These are phyloP conservation scores for Tetragonia tetragonoides DNA, from an alignment of 148 eudicot genomes.

Conservation along the genomic window DNA sequence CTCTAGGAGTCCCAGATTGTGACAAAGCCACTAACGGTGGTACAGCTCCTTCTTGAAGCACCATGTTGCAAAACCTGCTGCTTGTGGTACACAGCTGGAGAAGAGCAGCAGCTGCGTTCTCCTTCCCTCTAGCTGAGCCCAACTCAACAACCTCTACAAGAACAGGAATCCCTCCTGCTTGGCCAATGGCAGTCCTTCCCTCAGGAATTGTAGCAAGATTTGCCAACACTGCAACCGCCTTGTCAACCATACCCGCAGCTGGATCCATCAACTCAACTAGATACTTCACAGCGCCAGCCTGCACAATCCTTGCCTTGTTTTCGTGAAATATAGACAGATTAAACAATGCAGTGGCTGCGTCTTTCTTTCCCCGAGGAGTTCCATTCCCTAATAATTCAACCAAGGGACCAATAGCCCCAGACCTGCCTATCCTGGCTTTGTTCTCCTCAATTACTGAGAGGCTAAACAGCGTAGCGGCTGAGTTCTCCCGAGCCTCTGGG, in stretches of 20 bases:
- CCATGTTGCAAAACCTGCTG: slow-evolving; percentile 57
- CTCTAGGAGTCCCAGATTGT: slow-evolving; percentile 84
- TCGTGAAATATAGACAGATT: slow-evolving; percentile 82
- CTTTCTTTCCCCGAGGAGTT: slow-evolving; percentile 82
- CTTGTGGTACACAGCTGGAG: slow-evolving; percentile 73
- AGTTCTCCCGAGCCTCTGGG: slow-evolving; percentile 81
- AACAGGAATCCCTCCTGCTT: slow-evolving; percentile 72
- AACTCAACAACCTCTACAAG: slow-evolving; percentile 88
- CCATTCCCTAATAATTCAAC: slow-evolving; percentile 83
- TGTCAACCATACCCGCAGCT: slow-evolving; percentile 91
- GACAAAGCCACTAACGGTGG: slow-evolving; percentile 89
- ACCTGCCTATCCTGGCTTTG: slow-evolving; percentile 72
- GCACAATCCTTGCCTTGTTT: slow-evolving; percentile 73
- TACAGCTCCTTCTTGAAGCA: slow-evolving; percentile 84
- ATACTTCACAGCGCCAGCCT: slow-evolving; percentile 77
- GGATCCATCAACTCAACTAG: slow-evolving; percentile 89
- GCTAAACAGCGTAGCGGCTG: slow-evolving; percentile 93
- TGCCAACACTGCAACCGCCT: slow-evolving; percentile 90
- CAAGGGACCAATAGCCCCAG: slow-evolving; percentile 78
- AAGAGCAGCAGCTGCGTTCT: slow-evolving; percentile 90
- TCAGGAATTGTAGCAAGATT: slow-evolving; percentile 80
- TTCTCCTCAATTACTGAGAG: slow-evolving; percentile 84
- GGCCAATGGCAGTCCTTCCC: slow-evolving; percentile 75
- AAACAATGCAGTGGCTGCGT: slow-evolving; percentile 81
- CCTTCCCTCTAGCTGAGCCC: slow-evolving; percentile 90